Base-by-base conservation (phyloP, 1,139 yeast species). In the Debaryomycetaceae sp. region DNA sequence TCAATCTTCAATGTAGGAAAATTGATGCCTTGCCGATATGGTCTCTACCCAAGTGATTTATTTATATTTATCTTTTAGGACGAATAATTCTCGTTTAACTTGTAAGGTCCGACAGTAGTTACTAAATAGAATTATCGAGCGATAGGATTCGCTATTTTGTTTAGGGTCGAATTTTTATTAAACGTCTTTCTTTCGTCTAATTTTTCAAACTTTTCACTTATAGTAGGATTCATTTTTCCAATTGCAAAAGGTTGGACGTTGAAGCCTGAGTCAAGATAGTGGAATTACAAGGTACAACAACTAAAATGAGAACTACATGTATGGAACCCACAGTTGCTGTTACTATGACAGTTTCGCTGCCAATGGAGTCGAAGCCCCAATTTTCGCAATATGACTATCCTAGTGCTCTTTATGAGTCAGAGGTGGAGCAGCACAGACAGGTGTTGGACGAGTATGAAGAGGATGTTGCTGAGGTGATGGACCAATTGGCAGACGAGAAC, bases 351-450 rank as follows among this genome's bases (percentile, higher is more conserved):
- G 26, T 3, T 22, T n/a, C n/a, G n/a, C 26, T 22, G 26, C 26
- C 26, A 11, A 8, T 22, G 26, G n/a, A n/a, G n/a, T 8, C 26
- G 15, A 8, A 15, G 15, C 9, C 31, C 31, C 40, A 41, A 40
- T 63, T 65, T 48, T 47, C 53, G 38, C 76, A 70, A 48, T 54
- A 50, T 42, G 63, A 65, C 41, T 81, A 81, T 50, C 76, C 85
- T 2, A 57, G 62, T 32, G 66, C 66, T 41, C 62, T 81, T 39
- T 78, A 81, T 46, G 61, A 71, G 37, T 55, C 69, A 6, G 87
- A 81, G 55, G 52, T 79, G 30, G 50, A 60, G 26, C 58, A 69
- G 9, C 87, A 77, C 53, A 63, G 59, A 38, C 59, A 58, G 41
- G 61, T 74, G 41, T 57, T 61, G n/a, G 53, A 60, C 24, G 82